Evolutionary conservation across 1,139 yeast species (phyloP).

Genomic region (Diutina catenulata): DNA sequence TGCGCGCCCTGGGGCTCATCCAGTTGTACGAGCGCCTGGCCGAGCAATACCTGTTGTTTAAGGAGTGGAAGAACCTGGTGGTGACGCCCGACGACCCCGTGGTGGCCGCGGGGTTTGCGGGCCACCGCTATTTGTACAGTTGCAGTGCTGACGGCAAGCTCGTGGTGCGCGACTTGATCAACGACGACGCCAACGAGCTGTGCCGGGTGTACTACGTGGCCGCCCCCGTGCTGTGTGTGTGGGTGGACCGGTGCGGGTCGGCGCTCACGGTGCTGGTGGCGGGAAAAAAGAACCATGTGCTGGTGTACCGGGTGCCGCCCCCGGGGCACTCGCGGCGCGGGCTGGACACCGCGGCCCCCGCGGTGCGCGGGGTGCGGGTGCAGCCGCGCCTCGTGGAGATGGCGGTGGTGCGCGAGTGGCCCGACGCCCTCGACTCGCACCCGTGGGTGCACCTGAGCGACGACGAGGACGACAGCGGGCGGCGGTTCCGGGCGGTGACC

Average conservation of each 20-base stretch:
- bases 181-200: slow-evolving; percentile 26
- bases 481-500: neutral
- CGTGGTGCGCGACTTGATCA: slow-evolving; percentile 30
- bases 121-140: slow-evolving; percentile 22
- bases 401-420: neutral
- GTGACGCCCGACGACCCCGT: slow-evolving; percentile 16
- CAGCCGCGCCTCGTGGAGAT: neutral
- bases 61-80: slow-evolving; percentile 21
- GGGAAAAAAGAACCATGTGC: slow-evolving; percentile 35
- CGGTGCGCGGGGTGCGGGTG: neutral
- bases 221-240: slow-evolving; percentile 24
- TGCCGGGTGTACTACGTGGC: slow-evolving; percentile 19
- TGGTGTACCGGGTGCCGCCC: slow-evolving; percentile 14
- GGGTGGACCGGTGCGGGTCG: slow-evolving; percentile 1
- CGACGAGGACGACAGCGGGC: too few relatives aligned
- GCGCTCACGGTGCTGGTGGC: slow-evolving; percentile 12
- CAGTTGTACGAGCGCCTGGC: slow-evolving; percentile 17
- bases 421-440: too few relatives aligned
- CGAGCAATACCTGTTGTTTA: slow-evolving; percentile 13
- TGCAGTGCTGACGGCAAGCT: slow-evolving; percentile 35
- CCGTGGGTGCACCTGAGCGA: too few relatives aligned
- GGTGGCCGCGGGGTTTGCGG: slow-evolving; percentile 15
- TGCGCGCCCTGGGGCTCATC: slow-evolving; percentile 19
- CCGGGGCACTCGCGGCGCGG: too few relatives aligned
- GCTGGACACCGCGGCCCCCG: neutral